phyloP scores from a whole-genome alignment of 179 eudicot genomes.

The Patellifolia procumbens region DNA sequence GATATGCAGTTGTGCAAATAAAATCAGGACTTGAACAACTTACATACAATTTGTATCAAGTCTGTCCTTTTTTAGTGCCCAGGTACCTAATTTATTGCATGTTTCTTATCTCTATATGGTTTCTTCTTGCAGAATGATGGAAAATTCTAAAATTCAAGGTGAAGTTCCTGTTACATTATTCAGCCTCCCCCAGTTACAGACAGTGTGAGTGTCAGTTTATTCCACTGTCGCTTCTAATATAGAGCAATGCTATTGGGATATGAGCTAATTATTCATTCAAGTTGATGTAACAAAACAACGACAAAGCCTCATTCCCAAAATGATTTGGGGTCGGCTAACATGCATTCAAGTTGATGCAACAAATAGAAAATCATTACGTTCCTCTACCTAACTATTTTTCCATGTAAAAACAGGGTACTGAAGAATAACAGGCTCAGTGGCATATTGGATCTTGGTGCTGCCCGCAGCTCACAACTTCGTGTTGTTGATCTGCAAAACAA shows the following conservation, averaged over 20 bases:
- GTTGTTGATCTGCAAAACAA: conserved; percentile 64
- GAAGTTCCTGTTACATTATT: conserved; percentile 41
- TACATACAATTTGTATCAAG: not conserved
- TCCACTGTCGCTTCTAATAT: not conserved
- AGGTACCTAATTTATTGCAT: not conserved
- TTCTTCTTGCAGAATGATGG: conserved; percentile 45
- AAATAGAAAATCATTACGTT: not conserved
- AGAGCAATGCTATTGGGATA: not conserved
- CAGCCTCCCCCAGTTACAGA: conserved; percentile 41
- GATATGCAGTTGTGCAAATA: not conserved
- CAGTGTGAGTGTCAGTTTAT: conserved; percentile 39
- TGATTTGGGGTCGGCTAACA: too few relatives aligned
- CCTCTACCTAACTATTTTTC: conserved; percentile 1
- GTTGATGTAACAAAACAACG: not conserved
- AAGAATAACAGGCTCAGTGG: conserved; percentile 56
- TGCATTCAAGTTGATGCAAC: not conserved
- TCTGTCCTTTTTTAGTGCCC: conserved; percentile 20
- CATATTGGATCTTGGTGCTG: conserved; percentile 49
- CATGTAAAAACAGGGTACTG: conserved; percentile 39
- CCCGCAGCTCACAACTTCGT: conserved; percentile 53
- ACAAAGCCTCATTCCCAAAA: too few relatives aligned
- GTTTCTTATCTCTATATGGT: not conserved
- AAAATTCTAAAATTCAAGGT: conserved; percentile 39
- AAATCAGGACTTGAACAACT: not conserved
- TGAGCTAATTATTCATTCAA: too few relatives aligned